These are phyloP conservation scores for Cadophora sp. DNA, from an alignment of 2,329 filamentous ascomycete genomes.

Conservation along the genomic window DNA sequence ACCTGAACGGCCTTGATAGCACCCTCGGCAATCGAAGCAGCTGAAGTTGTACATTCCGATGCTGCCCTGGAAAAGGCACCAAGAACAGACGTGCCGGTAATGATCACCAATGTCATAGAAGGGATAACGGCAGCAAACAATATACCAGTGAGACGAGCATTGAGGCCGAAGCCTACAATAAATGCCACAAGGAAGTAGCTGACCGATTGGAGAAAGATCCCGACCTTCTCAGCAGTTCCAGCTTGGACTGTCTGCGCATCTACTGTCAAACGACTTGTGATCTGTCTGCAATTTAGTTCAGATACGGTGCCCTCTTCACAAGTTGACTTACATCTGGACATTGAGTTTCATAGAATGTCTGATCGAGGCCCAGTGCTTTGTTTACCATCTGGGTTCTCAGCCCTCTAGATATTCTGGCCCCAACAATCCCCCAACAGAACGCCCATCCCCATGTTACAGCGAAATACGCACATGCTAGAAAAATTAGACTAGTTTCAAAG, in stretches of 20 bases:
- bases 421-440: slow-evolving; percentile 56
- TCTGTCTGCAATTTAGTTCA: slow-evolving; percentile 42
- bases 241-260: slow-evolving; percentile 64
- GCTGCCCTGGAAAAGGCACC: slow-evolving; percentile 51
- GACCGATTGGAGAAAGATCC: slow-evolving; percentile 59
- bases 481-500: slow-evolving; percentile 20
- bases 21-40: slow-evolving; percentile 58
- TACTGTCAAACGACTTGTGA: slow-evolving; percentile 58
- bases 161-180: slow-evolving; percentile 63
- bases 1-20: slow-evolving; percentile 57
- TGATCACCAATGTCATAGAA: slow-evolving; percentile 55
- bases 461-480: slow-evolving; percentile 53
- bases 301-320: too few relatives aligned
- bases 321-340: slow-evolving; percentile 53
- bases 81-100: slow-evolving; percentile 51
- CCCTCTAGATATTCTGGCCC: slow-evolving; percentile 55
- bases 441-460: slow-evolving; percentile 56
- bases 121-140: slow-evolving; percentile 57
- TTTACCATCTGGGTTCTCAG: slow-evolving; percentile 54
- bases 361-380: slow-evolving; percentile 56
- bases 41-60: slow-evolving; percentile 53
- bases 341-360: slow-evolving; percentile 57
- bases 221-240: slow-evolving; percentile 66
- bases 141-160: slow-evolving; percentile 61
- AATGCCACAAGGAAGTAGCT: slow-evolving; percentile 66